A percentile compares a stretch with the other conserved stretches of the same genome.
Conservation (phyloP, 768 basidiomycete genomes). For the Panellus pusillus region DNA sequence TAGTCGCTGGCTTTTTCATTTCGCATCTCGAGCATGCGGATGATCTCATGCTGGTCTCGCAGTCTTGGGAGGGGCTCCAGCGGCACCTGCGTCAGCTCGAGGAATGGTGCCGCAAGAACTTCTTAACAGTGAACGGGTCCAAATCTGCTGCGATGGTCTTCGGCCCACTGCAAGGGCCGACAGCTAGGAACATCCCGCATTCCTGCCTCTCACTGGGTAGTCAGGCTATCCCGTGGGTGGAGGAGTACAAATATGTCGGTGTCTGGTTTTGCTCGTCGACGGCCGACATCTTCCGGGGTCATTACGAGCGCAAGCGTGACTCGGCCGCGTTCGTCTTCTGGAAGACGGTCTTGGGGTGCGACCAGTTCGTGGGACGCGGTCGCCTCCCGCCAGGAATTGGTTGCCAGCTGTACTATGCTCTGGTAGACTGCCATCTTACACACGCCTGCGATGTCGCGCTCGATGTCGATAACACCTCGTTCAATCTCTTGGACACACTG, state of each 20-base stretch:
- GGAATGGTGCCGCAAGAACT: constrained; percentile 22
- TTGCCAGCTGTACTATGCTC: constrained; percentile 16
- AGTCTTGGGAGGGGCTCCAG: constrained; percentile 18
- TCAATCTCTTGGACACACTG: not conserved
- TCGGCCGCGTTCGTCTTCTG: not conserved
- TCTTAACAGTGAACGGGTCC: not conserved
- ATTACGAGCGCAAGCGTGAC: constrained; percentile 8
- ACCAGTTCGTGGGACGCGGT: not conserved
- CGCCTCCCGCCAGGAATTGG: constrained; percentile 1
- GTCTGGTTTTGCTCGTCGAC: constrained; percentile 5
- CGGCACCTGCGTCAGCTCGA: constrained; percentile 13
- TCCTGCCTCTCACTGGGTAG: not conserved
- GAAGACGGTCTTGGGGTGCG: not conserved
- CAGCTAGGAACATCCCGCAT: not conserved
- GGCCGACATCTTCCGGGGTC: constrained; percentile 3
- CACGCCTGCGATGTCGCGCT: constrained; percentile 8
- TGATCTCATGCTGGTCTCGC: constrained; percentile 20
- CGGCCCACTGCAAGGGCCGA: constrained; percentile 13
- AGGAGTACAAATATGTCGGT: constrained; percentile 17
- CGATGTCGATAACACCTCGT: constrained; percentile 2
- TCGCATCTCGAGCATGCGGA: constrained; percentile 27
- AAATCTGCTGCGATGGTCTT: constrained; percentile 23
- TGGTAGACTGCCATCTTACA: constrained; percentile 19
- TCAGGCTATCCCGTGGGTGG: not conserved
- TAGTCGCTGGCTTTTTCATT: no score